phyloP scores from a whole-genome alignment of 2,329 filamentous ascomycete species.

The Neofusicoccum sp. region DNA sequence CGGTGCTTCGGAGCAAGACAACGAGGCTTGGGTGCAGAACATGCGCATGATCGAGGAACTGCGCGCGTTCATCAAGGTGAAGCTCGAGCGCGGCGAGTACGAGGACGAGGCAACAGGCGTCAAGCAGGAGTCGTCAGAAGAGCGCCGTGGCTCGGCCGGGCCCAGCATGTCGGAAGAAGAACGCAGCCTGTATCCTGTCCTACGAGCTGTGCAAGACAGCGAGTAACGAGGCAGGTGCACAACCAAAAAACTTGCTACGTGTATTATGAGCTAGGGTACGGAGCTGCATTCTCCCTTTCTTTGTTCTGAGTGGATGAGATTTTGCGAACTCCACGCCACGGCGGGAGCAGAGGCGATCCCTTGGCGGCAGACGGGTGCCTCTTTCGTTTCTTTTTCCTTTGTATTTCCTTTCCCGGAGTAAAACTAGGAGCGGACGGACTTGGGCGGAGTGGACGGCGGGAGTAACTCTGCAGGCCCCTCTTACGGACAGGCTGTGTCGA shows the following conservation, averaged over 20 bases:
- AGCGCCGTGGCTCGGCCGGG: constrained; percentile 26
- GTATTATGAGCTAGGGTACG: constrained; percentile 13
- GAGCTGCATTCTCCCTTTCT: constrained; percentile 12
- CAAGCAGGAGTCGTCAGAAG: constrained; percentile 21
- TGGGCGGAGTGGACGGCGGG: not conserved
- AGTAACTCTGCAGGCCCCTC: constrained; percentile 8
- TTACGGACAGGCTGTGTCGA: constrained; percentile 17
- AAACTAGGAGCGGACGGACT: constrained; percentile 3
- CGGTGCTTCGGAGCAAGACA: constrained; percentile 23
- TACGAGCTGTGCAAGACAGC: constrained; percentile 40
- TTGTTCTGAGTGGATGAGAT: constrained; percentile 9
- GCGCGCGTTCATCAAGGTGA: constrained; percentile 55
- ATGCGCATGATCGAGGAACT: constrained; percentile 63
- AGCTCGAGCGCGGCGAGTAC: constrained; percentile 54
- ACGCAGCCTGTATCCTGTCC: constrained; percentile 40
- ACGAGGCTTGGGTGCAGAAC: constrained; percentile 61
- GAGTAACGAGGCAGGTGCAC: constrained; percentile 26
- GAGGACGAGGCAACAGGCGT: constrained; percentile 33
- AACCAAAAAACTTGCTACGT: not conserved
- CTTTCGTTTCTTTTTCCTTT: not conserved
- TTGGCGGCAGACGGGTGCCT: not conserved
- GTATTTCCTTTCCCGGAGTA: constrained; percentile 10
- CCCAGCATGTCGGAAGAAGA: constrained; percentile 36
- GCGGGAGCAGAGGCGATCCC: constrained; percentile 13
- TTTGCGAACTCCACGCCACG: constrained; percentile 15